Evolutionary conservation across 192 early-diverging fungal species (phyloP), one percentile per base, ranked within the genome.

Genomic region (Phlyctochytrium planicorne): DNA sequence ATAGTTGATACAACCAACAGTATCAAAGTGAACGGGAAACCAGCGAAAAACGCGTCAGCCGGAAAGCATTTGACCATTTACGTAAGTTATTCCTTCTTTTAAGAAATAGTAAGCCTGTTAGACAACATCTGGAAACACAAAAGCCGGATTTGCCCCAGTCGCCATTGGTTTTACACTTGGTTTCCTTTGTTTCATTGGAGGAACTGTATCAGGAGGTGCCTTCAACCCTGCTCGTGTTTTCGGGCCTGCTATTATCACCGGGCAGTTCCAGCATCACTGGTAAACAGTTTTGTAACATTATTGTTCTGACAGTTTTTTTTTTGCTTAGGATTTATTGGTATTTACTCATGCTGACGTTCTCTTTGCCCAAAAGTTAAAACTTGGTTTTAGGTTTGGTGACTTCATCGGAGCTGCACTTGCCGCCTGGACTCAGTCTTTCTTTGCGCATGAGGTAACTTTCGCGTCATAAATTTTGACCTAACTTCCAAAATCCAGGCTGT

Each of bases 151-250:
- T 60, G 85, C 85, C 2, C 85, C 85, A 2, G 34, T 87, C 29
- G 79, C 85, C 2, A 87, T 87, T 68, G 85, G 85, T 1, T 82
- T 87, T 59, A 85, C 83, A 3, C 83, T 87, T 37, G 71, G 70
- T 12, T 67, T 79, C 57, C 70, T 80, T n/a, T 67, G 80, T 50
- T 68, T 87, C 27, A 74, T 85, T 50, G 85, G 83, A 31, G 82
- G 83, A 12, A 73, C 81, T 31, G 81, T 83, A 14, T 85, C 81
- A 0, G 82, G 83, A 59, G 85, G 83, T 17, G 82, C 81, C 2
- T 87, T 85, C 75, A 87, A 87, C 70, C 85, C 85, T 17, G 85
- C 85, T 2, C 67, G 85, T 6, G 85, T 75, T 4, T 87, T 87
- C 73, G 85, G 82, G 27, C 82, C 80, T 35, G 78, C 82, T 0